These are phyloP conservation scores for Stygiomarasmius scandens DNA, from an alignment of 1,284 basidiomycete species.

Conservation along the genomic window DNA sequence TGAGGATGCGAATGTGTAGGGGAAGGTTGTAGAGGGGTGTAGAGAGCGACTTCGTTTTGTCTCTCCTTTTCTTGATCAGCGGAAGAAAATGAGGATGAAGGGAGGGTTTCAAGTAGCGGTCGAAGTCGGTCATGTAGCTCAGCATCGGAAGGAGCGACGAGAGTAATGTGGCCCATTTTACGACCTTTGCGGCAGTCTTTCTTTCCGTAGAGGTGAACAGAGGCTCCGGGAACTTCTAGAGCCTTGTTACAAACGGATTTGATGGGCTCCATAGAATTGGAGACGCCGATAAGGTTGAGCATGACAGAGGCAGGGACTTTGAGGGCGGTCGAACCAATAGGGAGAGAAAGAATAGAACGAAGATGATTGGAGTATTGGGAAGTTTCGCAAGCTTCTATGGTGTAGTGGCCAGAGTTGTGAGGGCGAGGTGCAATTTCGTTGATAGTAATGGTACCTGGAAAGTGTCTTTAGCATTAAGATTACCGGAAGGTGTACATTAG, in stretches of 20 bases:
- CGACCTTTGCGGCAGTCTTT: conserved; percentile 85
- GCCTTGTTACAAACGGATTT: conserved; percentile 58
- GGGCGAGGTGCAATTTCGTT: conserved; percentile 99
- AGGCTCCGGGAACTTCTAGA: conserved; percentile 74
- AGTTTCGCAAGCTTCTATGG: conserved; percentile 96
- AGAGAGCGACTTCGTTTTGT: conserved; percentile 52
- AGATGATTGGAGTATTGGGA: conserved; percentile 99
- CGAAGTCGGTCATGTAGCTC: conserved; percentile 73
- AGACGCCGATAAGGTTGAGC: conserved; percentile 92
- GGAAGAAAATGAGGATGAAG: conserved; percentile 37
- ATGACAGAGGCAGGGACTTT: conserved; percentile 90
- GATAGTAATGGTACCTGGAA: conserved; percentile 75
- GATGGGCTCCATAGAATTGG: conserved; percentile 65
- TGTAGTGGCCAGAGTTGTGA: conserved; percentile 99
- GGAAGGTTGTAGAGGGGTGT: conserved; percentile 51
- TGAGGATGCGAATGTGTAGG: conserved; percentile 61
- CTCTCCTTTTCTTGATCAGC: conserved; percentile 1
- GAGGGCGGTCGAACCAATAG: conserved; percentile 87
- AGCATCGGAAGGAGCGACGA: conserved; percentile 85
- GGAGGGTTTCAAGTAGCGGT: conserved; percentile 68
- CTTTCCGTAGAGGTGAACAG: conserved; percentile 94
- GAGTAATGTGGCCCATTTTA: conserved; percentile 98
- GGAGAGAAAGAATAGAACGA: conserved; percentile 91
- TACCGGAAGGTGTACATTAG: no score
- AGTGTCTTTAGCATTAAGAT: no score